Percentiles rank a stretch among this genome's conserved stretches.
phyloP scores from a whole-genome alignment of 495 filamentous ascomycete genomes.

The Aspergillus mulundensis region DNA sequence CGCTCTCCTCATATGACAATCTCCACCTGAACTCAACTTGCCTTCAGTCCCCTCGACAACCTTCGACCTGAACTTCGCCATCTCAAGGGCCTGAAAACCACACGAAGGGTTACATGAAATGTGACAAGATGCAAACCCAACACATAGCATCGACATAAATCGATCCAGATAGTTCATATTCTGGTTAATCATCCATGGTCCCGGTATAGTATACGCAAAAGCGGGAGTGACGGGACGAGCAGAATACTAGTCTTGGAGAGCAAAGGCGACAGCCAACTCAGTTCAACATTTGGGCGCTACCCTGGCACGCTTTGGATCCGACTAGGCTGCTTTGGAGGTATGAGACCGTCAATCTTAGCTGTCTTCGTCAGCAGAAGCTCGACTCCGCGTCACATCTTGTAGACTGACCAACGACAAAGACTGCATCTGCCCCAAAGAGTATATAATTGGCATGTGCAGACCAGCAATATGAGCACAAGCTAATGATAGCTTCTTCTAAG shows the following conservation, averaged over 20 bases:
- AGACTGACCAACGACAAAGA: conserved; percentile 13
- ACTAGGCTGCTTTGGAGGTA: not conserved
- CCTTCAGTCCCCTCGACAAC: not conserved
- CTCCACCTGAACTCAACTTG: not conserved
- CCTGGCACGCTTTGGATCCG: not conserved
- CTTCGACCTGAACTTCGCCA: not conserved
- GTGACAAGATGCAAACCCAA: not conserved
- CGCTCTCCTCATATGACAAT: not conserved
- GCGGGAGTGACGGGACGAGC: not conserved
- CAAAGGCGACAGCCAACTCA: not conserved
- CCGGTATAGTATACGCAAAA: conserved; percentile 3
- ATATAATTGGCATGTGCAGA: conserved; percentile 8
- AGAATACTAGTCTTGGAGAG: not conserved
- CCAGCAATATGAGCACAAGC: conserved; percentile 10
- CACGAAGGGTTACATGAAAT: not conserved
- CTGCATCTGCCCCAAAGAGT: conserved; percentile 4
- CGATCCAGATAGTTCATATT: conserved; percentile 3
- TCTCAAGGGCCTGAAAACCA: not conserved
- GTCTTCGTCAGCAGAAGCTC: conserved; percentile 3
- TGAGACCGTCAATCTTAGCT: not conserved
- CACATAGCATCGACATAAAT: conserved; percentile 1
- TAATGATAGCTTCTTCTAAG: conserved; percentile 14
- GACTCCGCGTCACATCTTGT: not conserved
- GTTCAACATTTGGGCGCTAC: not conserved
- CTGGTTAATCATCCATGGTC: not conserved